phyloP scores from a whole-genome alignment of 352 stramenopile species.

The Globisporangium orthogonon region DNA sequence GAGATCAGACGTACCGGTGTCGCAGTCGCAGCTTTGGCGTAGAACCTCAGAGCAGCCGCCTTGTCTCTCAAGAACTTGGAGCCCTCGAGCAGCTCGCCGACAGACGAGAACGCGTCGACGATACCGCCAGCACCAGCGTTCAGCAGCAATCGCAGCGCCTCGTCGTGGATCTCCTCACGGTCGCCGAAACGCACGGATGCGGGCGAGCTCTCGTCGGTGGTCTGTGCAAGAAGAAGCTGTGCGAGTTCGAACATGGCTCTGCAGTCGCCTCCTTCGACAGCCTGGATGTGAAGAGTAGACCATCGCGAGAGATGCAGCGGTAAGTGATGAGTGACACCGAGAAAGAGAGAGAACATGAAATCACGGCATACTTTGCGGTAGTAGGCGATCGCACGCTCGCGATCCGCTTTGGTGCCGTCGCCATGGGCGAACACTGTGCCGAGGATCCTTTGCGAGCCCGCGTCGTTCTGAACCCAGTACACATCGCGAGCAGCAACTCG shows the following conservation, averaged over 20 bases:
- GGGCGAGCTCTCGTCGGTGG: slow-evolving; percentile 2
- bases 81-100: slow-evolving; percentile 50
- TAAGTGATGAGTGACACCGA: neutral
- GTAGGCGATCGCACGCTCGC: slow-evolving; percentile 47
- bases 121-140: slow-evolving; percentile 33
- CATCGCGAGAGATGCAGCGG: neutral
- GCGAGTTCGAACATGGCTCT: slow-evolving; percentile 54
- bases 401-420: slow-evolving; percentile 43
- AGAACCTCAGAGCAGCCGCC: slow-evolving; percentile 48
- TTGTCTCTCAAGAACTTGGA: slow-evolving; percentile 43
- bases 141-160: slow-evolving; percentile 52
- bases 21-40: slow-evolving; percentile 40
- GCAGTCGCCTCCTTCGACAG: slow-evolving; percentile 27
- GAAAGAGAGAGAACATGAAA: neutral
- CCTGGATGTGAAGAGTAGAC: slow-evolving; percentile 9
- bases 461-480: slow-evolving; percentile 20
- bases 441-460: slow-evolving; percentile 37
- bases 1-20: slow-evolving; percentile 10
- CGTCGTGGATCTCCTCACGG: slow-evolving; percentile 50
- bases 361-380: slow-evolving; percentile 26
- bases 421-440: slow-evolving; percentile 39
- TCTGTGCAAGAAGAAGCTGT: slow-evolving; percentile 27
- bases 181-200: slow-evolving; percentile 30
- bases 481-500: neutral
- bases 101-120: slow-evolving; percentile 29